A percentile compares a stretch with the other conserved stretches of the same genome.
phyloP scores from a whole-genome alignment of 108 stramenopile genomes.

The Craspedostauros australis region DNA sequence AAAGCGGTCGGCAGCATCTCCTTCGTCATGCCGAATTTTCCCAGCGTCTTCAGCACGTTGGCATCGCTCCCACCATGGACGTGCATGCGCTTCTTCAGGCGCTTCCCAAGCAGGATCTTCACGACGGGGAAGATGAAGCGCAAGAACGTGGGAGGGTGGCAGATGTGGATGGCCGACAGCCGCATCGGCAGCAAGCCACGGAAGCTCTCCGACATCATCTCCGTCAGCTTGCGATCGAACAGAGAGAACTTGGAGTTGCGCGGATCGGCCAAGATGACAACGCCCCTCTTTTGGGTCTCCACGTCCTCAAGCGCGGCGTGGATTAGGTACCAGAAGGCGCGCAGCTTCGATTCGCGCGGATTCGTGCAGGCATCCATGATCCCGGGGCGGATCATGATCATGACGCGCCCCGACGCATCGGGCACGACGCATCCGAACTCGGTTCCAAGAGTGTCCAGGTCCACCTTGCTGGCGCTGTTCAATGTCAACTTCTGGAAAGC shows the following conservation, averaged over 20 bases:
- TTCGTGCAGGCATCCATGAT: constrained; percentile 27
- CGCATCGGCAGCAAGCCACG: constrained; percentile 46
- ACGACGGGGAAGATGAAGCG: constrained; percentile 40
- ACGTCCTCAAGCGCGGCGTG: constrained; percentile 37
- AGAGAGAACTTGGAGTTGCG: constrained; percentile 22
- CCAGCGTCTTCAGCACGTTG: constrained; percentile 31
- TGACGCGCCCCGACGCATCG: constrained; percentile 19
- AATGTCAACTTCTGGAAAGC: constrained; percentile 39
- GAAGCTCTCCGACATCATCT: constrained; percentile 23
- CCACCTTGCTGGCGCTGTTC: constrained; percentile 19
- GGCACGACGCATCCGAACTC: constrained; percentile 24
- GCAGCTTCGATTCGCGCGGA: constrained; percentile 26
- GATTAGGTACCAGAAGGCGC: constrained; percentile 45
- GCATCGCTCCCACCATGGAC: constrained; percentile 42
- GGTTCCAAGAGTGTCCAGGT: constrained; percentile 13
- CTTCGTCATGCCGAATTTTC: constrained; percentile 34
- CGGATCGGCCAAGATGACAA: constrained; percentile 32
- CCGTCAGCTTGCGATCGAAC: constrained; percentile 37
- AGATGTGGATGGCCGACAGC: constrained; percentile 45
- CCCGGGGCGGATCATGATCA: constrained; percentile 43
- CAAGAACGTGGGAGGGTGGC: constrained; percentile 52
- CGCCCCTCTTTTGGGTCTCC: constrained; percentile 30
- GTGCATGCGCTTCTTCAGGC: constrained; percentile 38
- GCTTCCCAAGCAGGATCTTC: constrained; percentile 37
- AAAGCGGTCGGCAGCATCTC: constrained; percentile 41